Evolutionary conservation across 768 basidiomycete genomes (phyloP), one percentile per base, ranked within the genome.

Genomic region (Lactifluus hygrophoroides): DNA sequence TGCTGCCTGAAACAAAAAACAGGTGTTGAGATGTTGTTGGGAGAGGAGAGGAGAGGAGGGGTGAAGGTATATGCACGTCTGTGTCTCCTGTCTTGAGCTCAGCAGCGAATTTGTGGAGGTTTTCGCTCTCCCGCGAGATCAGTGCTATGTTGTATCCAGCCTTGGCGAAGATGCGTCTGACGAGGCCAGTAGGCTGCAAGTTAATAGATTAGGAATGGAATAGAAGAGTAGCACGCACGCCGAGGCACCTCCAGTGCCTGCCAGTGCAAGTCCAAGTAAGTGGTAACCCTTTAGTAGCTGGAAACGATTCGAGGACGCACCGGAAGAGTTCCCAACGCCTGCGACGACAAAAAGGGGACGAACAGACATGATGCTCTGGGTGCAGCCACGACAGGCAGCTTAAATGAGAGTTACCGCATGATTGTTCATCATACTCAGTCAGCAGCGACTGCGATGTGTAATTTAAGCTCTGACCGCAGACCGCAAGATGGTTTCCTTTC

Each of bases 61-160:
- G 5, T 23, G 23, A 16, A 3, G 19, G 1, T 5, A 38, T 32
- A 54, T 67, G 44, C 19, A 72, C 74, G 64, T 73, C 73, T 8
- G 71, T 72, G 17, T 73, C 76, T 3, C 65, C 49, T n/a, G 65
- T 53, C 25, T 66, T 72, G 48, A 77, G 68, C 13, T 70, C 70
- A 3, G 68, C 62, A 1, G 74, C 72, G 10, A 69, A 56, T 30
- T 68, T 69, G 63, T 72, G 66, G 14, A 76, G 65, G 30, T 65
- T 58, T 27, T 71, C 70, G 4, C 69, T 62, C 43, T 71, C 69
- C 8, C 71, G 68, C 3, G 76, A 72, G 32, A 77, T 69, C 27
- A 77, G 59, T 0, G 76, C 76, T 8, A 77, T 70, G 14, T 71
- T 65, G 58, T 76, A 77, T 4, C 76, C 76, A 13, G 66, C 65